Evolutionary conservation across 805 yeast species (phyloP), one percentile per base, ranked within the genome.

Genomic region (Wickerhamiella domercqiae): DNA sequence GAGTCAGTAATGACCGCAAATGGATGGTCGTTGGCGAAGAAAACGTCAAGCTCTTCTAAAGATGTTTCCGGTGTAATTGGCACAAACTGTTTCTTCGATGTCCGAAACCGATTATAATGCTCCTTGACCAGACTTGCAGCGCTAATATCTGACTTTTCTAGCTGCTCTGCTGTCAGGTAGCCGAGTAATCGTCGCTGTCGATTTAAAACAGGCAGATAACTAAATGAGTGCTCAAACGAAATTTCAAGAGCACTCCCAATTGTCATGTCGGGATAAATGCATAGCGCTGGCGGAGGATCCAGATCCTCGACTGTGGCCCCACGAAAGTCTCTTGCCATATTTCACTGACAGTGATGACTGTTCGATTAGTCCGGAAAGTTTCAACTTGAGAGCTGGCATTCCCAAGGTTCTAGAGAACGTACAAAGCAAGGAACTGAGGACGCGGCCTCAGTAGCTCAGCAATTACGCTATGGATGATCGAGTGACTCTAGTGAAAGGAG

Each of bases 1-100:
- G 53, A 63, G 43, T 71, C 73, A 32, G 77, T 70, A 35, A 71
- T 58, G n/a, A 71, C 70, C 3, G 76, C 77, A 48, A 72, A 69
- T 44, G 62, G 69, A 42, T 64, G 57, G 14, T 70, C 73, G 16
- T 52, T 40, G 39, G 59, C 63, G 51, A 72, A 71, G 45, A 71
- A 72, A 25, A 43, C 48, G 16, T 71, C 71, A 44, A 71, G 62
- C 1, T 64, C 62, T 47, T 72, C 77, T 44, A 71, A 58, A 9
- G 75, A 70, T 3, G 73, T 66, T 43, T 61, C 55, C 0, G 76
- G 76, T 5, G 76, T 71, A 44, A 71, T 60, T 19, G 64, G 61
- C 32, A 52, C 48, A 47, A 60, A 71, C 42, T 62, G 57, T 14
- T 46, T 40, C 25, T 43, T 45, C 32, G 48, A 46, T 15, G 33